Percentiles rank a stretch among this genome's conserved stretches.
Evolutionary conservation across 306 rosid species (phyloP).

Genomic region (Lablab purpureus): DNA sequence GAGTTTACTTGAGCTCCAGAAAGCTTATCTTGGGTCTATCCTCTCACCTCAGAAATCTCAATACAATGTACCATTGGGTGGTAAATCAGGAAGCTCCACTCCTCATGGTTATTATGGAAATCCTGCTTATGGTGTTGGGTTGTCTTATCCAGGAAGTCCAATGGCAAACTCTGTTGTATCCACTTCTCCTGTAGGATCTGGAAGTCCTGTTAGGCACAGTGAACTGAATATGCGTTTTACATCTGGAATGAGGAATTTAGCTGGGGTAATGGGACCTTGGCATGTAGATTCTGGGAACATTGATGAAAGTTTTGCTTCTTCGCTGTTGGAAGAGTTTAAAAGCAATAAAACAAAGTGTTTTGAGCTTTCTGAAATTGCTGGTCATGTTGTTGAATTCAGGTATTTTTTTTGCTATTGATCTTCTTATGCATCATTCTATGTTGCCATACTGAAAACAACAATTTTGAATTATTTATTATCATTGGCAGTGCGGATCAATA

Average conservation of each 20-base stretch:
- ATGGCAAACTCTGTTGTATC: slow-evolving; percentile 70
- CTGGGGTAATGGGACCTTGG: slow-evolving; percentile 90
- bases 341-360: slow-evolving; percentile 87
- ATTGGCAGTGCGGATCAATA: slow-evolving; percentile 89
- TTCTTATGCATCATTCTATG: slow-evolving; percentile 11
- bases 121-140: slow-evolving; percentile 74
- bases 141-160: slow-evolving; percentile 94
- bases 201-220: slow-evolving; percentile 87
- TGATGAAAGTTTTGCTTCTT: slow-evolving; percentile 79
- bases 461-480: slow-evolving; percentile 25
- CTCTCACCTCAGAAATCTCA: slow-evolving; percentile 88
- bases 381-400: slow-evolving; percentile 80
- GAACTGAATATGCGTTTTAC: slow-evolving; percentile 80
- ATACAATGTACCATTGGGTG: slow-evolving; percentile 67
- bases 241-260: slow-evolving; percentile 83
- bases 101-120: slow-evolving; percentile 86
- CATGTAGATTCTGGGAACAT: slow-evolving; percentile 74
- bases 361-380: slow-evolving; percentile 81
- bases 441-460: slow-evolving; percentile 4
- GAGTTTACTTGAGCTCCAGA: slow-evolving; percentile 85
- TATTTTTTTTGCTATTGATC: slow-evolving; percentile 38
- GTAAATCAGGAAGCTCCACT: slow-evolving; percentile 75
- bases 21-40: slow-evolving; percentile 78
- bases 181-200: slow-evolving; percentile 86
- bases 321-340: slow-evolving; percentile 90